Evolutionary conservation across 345 rosid genomes (phyloP), one percentile per base, ranked within the genome.

Genomic region (Barbarea vulgaris): DNA sequence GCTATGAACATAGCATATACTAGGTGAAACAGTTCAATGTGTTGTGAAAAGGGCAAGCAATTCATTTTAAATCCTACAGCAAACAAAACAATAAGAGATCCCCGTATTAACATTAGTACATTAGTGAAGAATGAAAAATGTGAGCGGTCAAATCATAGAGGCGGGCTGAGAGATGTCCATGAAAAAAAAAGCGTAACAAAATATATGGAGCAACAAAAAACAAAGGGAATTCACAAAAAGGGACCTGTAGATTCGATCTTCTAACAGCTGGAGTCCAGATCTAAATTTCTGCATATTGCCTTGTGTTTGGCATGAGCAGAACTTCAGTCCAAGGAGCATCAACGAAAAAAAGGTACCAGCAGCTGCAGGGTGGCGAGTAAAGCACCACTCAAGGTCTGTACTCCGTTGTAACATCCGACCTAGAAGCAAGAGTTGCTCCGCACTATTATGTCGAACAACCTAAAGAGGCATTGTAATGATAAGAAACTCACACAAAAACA

Each of bases 291-390:
- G 93, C 85, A 96, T 80, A 80, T 93, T 91, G 55, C 96, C 90
- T 80, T 89, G 93, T 64, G 84, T 82, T 78, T 90, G 89, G 84
- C 96, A 88, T 8, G 94, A 81, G 82, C 99, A 92, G 79, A 88
- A 93, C 89, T 93, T 96, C 69, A 96, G 85, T 70, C 99, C 99
- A 74, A 96, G 93, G 82, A 90, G 96, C 99, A 96, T 96, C 79
- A 89, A 56, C 42, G 98, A 92, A 79, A 96, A 96, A 78, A 96
- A 96, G 73, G 97, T 89, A 72, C 99, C 99, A 60, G 94, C 79
- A 37, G 98, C 98, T 47, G 96, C 97, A 55, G 99, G 99, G 85
- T 96, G 99, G 69, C 76, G 88, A 56, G 97, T 89, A 85, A 96
- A 96, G 79, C 85, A 92, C 99, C 98, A 93, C 24, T 91, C 90